Conservation (phyloP, 768 basidiomycete species). For the Leccinum longicurvipes region DNA sequence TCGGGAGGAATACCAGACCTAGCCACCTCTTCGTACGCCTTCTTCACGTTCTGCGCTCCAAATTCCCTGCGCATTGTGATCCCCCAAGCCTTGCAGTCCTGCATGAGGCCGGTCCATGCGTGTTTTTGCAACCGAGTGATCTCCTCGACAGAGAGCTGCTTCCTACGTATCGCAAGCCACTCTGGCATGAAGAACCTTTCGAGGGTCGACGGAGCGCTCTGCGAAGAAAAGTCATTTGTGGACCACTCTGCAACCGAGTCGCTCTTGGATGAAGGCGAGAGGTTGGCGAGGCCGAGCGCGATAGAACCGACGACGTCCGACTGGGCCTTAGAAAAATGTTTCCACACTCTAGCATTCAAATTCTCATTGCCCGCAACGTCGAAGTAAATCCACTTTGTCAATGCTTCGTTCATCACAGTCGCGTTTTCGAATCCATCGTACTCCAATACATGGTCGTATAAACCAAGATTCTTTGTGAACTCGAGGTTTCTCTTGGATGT, state of each 20-base stretch:
- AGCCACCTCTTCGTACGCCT: slow-evolving; percentile 46
- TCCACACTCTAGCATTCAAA: slow-evolving; percentile 44
- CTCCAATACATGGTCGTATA: slow-evolving; percentile 56
- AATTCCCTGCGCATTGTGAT: slow-evolving; percentile 47
- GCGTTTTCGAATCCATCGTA: slow-evolving; percentile 46
- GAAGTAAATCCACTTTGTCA: slow-evolving; percentile 52
- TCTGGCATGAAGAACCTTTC: slow-evolving; percentile 69
- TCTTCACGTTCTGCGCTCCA: slow-evolving; percentile 46
- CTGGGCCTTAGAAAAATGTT: slow-evolving; percentile 32
- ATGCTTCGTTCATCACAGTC: slow-evolving; percentile 27
- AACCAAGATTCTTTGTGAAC: slow-evolving; percentile 52
- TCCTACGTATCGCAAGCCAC: slow-evolving; percentile 57
- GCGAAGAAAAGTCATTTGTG: slow-evolving; percentile 32
- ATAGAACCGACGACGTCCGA: slow-evolving; percentile 39
- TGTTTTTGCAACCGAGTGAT: slow-evolving; percentile 48
- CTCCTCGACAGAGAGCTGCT: slow-evolving; percentile 42
- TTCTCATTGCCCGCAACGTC: slow-evolving; percentile 59
- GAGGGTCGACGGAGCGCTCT: slow-evolving; percentile 14
- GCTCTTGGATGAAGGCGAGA: slow-evolving; percentile 43
- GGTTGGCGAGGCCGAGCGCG: slow-evolving; percentile 54
- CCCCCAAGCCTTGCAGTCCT: slow-evolving; percentile 50
- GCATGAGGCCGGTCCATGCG: slow-evolving; percentile 62
- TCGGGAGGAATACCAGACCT: slow-evolving; percentile 50
- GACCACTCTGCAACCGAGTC: slow-evolving; percentile 36
- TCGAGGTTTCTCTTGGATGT: slow-evolving; percentile 54